Percentiles rank a stretch among this genome's conserved stretches.
These are phyloP conservation scores for Yamadazyma triangularis DNA, from an alignment of 1,139 yeast species.

Conservation along the genomic window DNA sequence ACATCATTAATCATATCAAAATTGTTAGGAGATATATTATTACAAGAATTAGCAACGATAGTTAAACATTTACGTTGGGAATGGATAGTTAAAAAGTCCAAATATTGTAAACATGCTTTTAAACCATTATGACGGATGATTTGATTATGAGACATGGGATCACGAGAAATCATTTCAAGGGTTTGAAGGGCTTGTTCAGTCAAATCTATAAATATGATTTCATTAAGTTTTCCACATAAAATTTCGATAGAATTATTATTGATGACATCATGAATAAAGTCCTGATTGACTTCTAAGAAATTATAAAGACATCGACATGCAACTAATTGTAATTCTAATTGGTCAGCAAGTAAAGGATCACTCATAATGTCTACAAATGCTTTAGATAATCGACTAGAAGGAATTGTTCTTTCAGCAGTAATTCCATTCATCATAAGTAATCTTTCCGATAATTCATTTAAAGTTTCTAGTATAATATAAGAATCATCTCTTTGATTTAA, in stretches of 20 bases:
- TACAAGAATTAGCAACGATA: slow-evolving; percentile 75
- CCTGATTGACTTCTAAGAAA: slow-evolving; percentile 70
- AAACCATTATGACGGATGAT: slow-evolving; percentile 60
- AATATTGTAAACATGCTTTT: slow-evolving; percentile 61
- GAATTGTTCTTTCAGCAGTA: slow-evolving; percentile 60
- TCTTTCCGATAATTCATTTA: slow-evolving; percentile 60
- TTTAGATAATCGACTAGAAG: slow-evolving; percentile 53
- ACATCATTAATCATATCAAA: slow-evolving; percentile 50
- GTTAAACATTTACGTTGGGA: slow-evolving; percentile 81
- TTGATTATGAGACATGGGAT: slow-evolving; percentile 44
- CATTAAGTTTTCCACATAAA: slow-evolving; percentile 62
- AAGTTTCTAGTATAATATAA: slow-evolving; percentile 48
- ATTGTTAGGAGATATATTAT: slow-evolving; percentile 39
- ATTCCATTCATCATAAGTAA: slow-evolving; percentile 65
- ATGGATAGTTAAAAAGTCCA: slow-evolving; percentile 86
- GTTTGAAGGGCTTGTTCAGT: slow-evolving; percentile 91
- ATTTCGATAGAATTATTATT: slow-evolving; percentile 64
- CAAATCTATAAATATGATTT: slow-evolving; percentile 79
- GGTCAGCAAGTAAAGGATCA: slow-evolving; percentile 56
- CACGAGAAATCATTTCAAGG: slow-evolving; percentile 61
- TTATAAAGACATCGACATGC: slow-evolving; percentile 86
- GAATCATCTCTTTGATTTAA: slow-evolving; percentile 44
- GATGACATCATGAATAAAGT: slow-evolving; percentile 61
- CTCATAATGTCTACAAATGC: slow-evolving; percentile 57
- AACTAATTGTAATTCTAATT: slow-evolving; percentile 73